These are phyloP conservation scores for Stephania japonica DNA, from an alignment of 164 flowering plant species.

Conservation along the genomic window DNA sequence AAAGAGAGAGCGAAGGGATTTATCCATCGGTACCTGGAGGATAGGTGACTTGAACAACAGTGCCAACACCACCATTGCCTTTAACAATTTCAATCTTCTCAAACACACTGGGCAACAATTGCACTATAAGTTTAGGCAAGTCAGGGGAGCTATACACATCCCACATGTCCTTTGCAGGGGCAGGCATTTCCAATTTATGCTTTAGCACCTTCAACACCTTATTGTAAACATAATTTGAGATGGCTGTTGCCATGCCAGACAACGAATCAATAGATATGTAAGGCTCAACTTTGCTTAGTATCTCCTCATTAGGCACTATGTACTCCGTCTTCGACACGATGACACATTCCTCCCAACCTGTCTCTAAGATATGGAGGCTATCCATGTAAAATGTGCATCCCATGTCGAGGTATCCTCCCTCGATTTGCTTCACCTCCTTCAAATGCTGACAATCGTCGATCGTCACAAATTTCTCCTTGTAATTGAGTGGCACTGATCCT, in stretches of 20 bases:
- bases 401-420: slow-evolving; percentile 11
- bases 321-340: not conserved
- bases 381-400: slow-evolving; percentile 1
- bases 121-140: not conserved
- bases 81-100: slow-evolving; percentile 7
- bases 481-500: slow-evolving; percentile 5
- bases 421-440: slow-evolving; percentile 7
- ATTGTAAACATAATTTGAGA: slow-evolving; percentile 4
- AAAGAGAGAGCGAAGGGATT: no score
- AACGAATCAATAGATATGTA: not conserved
- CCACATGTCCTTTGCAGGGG: not conserved
- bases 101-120: not conserved
- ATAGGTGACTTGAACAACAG: not conserved
- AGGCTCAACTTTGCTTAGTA: not conserved
- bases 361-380: not conserved
- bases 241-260: slow-evolving; percentile 3
- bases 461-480: slow-evolving; percentile 14
- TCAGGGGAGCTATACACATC: not conserved
- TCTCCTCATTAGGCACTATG: slow-evolving; percentile 4
- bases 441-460: slow-evolving; percentile 3
- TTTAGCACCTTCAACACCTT: not conserved
- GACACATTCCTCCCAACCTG: not conserved
- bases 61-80: slow-evolving; percentile 9
- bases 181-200: not conserved
- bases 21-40: not conserved